Evolutionary conservation across 176 grass and related monocot species (phyloP).

Genomic region (Triticum aestivum): IWGSC_CS_RefSeq_v2.1 NC_057807.1:257627060-257627559

Average conservation of each 20-base stretch:
- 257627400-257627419: conserved; percentile 93
- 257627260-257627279: background rate
- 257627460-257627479: conserved; percentile 85
- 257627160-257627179: background rate
- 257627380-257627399: conserved; percentile 93
- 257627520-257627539: background rate
- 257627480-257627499: conserved; percentile 94
- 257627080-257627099: background rate
- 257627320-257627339: background rate
- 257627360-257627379: conserved; percentile 76
- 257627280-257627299: background rate
- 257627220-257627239: background rate
- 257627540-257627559: background rate
- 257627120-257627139: background rate
- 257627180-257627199: background rate
- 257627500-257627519: conserved; percentile 1
- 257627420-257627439: conserved; percentile 68
- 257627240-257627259: background rate
- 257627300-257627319: background rate
- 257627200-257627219: background rate
- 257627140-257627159: background rate
- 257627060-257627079: background rate
- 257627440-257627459: conserved; percentile 72
- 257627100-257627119: background rate
- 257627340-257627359: background rate